These are phyloP conservation scores for Mortierella sp. DNA, from an alignment of 371 early-diverging fungal species.

Conservation along the genomic window DNA sequence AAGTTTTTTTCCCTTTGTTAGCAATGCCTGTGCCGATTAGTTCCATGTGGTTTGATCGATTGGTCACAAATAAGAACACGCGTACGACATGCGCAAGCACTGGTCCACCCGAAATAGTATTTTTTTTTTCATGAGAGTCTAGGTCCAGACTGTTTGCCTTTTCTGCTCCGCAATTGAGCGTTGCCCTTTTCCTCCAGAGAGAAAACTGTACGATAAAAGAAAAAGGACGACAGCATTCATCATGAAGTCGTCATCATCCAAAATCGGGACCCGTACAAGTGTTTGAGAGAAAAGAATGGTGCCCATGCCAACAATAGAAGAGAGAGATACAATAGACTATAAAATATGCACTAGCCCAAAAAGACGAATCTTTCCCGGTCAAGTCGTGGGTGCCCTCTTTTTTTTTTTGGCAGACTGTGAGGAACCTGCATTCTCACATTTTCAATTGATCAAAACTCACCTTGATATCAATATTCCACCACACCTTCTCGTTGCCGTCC, in stretches of 20 bases:
- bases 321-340: not conserved
- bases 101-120: not conserved
- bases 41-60: conserved; percentile 12
- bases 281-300: not conserved
- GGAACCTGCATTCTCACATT: not conserved
- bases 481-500: conserved; percentile 63
- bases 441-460: conserved; percentile 38
- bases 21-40: too few species aligned
- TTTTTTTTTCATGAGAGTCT: not conserved
- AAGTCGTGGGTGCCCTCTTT: not conserved
- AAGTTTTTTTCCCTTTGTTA: not conserved
- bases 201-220: not conserved
- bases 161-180: not conserved
- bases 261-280: not conserved
- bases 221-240: not conserved
- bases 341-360: conserved; percentile 7
- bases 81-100: not conserved
- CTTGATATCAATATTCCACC: conserved; percentile 77
- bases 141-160: not conserved
- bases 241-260: not conserved
- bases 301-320: not conserved
- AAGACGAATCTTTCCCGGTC: not conserved
- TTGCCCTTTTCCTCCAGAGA: not conserved
- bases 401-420: too few species aligned
- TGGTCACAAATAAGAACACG: conserved; percentile 15